These are phyloP conservation scores for Ceratobasidium sp. DNA, from an alignment of 1,284 basidiomycete species.

Conservation along the genomic window DNA sequence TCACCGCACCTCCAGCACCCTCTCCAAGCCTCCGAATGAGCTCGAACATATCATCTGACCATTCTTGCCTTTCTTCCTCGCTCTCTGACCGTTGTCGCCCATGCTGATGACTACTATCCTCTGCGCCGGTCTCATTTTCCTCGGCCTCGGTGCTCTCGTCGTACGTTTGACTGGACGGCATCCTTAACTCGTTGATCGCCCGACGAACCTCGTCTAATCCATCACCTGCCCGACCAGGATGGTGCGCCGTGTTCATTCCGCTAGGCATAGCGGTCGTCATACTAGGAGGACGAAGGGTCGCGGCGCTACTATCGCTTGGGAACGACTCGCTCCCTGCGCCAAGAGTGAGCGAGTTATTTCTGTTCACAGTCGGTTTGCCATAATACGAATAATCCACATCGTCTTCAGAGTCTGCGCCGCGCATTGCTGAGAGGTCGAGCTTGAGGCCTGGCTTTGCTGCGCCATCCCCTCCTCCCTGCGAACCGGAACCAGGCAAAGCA, in stretches of 20 bases:
- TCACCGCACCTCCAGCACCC: conserved; percentile 95
- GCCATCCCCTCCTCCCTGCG: background rate
- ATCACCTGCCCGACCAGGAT: background rate
- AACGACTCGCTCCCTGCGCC: conserved; percentile 18
- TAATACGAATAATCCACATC: conserved; percentile 39
- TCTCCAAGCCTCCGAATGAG: conserved; percentile 87
- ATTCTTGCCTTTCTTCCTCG: conserved; percentile 55
- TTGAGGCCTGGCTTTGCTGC: conserved; percentile 6
- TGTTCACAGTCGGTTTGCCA: conserved; percentile 4
- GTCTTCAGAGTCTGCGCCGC: conserved; percentile 20
- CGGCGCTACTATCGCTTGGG: conserved; percentile 25
- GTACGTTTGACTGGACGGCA: conserved; percentile 13
- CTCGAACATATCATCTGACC: conserved; percentile 80
- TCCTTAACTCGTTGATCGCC: conserved; percentile 37
- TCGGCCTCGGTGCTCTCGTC: conserved; percentile 30
- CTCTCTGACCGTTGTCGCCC: background rate
- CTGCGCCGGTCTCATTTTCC: conserved; percentile 1
- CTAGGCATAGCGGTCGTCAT: conserved; percentile 20
- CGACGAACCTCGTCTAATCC: conserved; percentile 31
- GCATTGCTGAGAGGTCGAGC: conserved; percentile 26
- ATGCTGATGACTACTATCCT: conserved; percentile 3
- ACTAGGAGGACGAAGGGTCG: conserved; percentile 25
- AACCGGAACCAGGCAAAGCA: conserved; percentile 26
- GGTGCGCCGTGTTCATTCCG: conserved; percentile 1
- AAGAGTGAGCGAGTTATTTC: background rate